Conservation (phyloP, 768 basidiomycete species). For the Rhizopogon rudus region DNA sequence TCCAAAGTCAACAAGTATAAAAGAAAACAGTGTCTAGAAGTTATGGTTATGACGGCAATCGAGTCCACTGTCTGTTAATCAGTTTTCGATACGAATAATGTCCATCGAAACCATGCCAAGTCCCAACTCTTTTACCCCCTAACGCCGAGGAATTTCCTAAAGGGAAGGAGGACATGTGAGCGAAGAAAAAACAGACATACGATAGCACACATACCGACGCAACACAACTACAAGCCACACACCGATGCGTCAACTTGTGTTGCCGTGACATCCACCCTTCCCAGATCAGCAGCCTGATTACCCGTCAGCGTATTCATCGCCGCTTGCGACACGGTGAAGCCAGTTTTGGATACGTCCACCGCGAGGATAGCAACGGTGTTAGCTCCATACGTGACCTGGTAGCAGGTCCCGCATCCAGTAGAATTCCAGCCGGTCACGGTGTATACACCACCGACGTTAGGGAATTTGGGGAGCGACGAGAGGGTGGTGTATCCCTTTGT, state of each 20-base stretch:
- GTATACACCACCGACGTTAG: constrained; percentile 28
- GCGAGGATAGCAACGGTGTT: constrained; percentile 47
- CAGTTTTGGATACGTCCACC: constrained; percentile 42
- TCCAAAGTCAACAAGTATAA: background rate
- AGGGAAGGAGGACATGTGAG: background rate
- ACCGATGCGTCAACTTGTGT: background rate
- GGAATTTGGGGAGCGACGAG: constrained; percentile 32
- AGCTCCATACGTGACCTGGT: constrained; percentile 19
- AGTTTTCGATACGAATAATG: background rate
- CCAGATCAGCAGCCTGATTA: constrained; percentile 4
- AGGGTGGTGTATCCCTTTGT: constrained; percentile 30
- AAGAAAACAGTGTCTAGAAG: background rate
- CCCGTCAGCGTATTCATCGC: constrained; percentile 24
- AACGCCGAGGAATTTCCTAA: background rate
- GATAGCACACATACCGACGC: background rate
- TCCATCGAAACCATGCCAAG: background rate
- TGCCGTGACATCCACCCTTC: constrained; percentile 16
- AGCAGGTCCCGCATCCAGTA: constrained; percentile 25
- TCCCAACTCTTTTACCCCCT: background rate
- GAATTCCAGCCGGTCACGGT: constrained; percentile 20
- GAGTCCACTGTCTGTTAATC: background rate
- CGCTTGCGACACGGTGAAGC: constrained; percentile 31
- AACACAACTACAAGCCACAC: constrained; percentile 1
- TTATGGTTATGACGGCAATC: background rate
- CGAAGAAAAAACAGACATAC: background rate